phyloP scores from a whole-genome alignment of 352 stramenopile species.

The Pythium inflatum region DNA sequence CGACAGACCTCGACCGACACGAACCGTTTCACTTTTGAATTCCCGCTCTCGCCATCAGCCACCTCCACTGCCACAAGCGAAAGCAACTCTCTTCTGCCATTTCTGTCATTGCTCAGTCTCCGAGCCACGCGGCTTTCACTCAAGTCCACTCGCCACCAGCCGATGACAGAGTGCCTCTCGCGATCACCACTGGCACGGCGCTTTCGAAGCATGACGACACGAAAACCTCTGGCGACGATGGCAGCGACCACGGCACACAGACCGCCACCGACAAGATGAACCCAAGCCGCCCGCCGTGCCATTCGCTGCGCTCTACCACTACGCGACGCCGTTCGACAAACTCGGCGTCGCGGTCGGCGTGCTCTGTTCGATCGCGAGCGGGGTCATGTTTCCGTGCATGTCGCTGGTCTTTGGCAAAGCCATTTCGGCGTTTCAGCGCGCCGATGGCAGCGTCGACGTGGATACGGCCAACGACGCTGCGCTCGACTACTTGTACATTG shows the following conservation, averaged over 20 bases:
- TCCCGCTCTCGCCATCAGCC: too few species aligned
- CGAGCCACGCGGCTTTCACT: too few species aligned
- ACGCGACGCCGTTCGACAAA: conserved; percentile 1
- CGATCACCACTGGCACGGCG: too few species aligned
- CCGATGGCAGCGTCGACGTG: conserved; percentile 9
- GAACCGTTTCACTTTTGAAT: too few species aligned
- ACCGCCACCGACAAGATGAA: conserved; percentile 1
- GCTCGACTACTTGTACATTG: conserved; percentile 33
- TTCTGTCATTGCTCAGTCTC: too few species aligned
- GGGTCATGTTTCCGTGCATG: conserved; percentile 3
- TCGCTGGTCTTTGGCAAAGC: conserved; percentile 14
- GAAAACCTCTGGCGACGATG: neutral
- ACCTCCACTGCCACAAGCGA: too few species aligned
- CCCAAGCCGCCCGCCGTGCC: neutral
- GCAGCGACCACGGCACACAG: neutral
- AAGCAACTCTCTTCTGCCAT: too few species aligned
- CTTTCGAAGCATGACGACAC: too few species aligned
- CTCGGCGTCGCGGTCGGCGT: neutral
- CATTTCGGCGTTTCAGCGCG: conserved; percentile 9
- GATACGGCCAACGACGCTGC: neutral
- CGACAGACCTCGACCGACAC: too few species aligned
- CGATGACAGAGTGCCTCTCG: too few species aligned
- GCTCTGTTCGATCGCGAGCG: conserved; percentile 6
- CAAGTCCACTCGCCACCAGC: too few species aligned
- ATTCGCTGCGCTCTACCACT: conserved; percentile 6